Percentiles rank a stretch among this genome's conserved stretches.
Conservation (phyloP, 2,329 filamentous ascomycete genomes). For the Ascochyta koolunga region DNA sequence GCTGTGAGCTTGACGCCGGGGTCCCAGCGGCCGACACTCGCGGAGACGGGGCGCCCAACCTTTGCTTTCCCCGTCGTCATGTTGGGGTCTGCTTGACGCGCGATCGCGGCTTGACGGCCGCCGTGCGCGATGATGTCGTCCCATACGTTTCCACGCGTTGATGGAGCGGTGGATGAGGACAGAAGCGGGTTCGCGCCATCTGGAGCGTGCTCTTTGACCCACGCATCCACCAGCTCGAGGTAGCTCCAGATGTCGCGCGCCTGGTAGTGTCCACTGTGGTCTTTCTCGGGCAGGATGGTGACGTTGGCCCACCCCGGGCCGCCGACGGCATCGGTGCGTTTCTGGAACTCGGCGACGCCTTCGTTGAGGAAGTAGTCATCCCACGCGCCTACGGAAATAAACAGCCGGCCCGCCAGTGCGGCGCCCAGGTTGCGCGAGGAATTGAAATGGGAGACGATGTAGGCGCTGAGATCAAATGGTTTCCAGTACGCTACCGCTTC, state of each 20-base stretch:
- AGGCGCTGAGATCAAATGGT: slow-evolving; percentile 43
- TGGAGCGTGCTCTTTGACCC: slow-evolving; percentile 42
- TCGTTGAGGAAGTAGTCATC: slow-evolving; percentile 49
- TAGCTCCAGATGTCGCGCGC: slow-evolving; percentile 40
- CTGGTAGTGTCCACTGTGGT: slow-evolving; percentile 47
- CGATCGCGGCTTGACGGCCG: slow-evolving; percentile 43
- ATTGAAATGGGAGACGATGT: slow-evolving; percentile 44
- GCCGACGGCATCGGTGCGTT: slow-evolving; percentile 38
- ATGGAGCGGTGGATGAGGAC: slow-evolving; percentile 19
- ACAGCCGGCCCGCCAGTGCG: slow-evolving; percentile 39
- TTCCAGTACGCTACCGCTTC: slow-evolving; percentile 48
- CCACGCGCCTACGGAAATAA: slow-evolving; percentile 45
- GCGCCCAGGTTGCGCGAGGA: slow-evolving; percentile 40
- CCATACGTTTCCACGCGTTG: slow-evolving; percentile 43
- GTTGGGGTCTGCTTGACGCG: slow-evolving; percentile 37
- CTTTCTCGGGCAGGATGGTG: slow-evolving; percentile 38
- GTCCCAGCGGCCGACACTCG: slow-evolving; percentile 46
- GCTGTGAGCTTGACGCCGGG: slow-evolving; percentile 44
- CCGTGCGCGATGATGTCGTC: slow-evolving; percentile 41
- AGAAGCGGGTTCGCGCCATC: slow-evolving; percentile 38
- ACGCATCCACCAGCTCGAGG: slow-evolving; percentile 40
- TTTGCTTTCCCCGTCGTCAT: slow-evolving; percentile 16
- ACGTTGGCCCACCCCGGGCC: slow-evolving; percentile 47
- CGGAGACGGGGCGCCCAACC: slow-evolving; percentile 10
- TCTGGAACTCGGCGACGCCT: slow-evolving; percentile 46